Percentiles rank a stretch among this genome's conserved stretches.
phyloP scores from a whole-genome alignment of 2,329 filamentous ascomycete species.

The Ophiostoma sp. region DNA sequence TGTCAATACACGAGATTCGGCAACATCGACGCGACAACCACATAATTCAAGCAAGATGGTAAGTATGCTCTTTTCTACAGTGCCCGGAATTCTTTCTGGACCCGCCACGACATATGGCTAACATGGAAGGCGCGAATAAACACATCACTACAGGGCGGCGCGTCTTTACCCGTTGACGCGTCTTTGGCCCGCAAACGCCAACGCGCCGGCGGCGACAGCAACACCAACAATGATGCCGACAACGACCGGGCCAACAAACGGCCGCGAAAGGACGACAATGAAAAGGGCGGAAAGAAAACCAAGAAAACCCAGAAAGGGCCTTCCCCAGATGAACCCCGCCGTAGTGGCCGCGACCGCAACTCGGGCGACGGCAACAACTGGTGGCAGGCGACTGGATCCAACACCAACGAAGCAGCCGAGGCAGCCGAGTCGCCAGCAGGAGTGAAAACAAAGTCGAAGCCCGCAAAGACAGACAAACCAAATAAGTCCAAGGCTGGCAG shows the following conservation, averaged over 20 bases:
- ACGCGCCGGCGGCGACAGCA: slow-evolving; percentile 5
- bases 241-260: slow-evolving; percentile 19
- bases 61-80: not conserved
- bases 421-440: not conserved
- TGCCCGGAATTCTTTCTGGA: not conserved
- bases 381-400: slow-evolving; percentile 7
- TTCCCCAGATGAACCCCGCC: slow-evolving; percentile 13
- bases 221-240: slow-evolving; percentile 6
- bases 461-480: not conserved
- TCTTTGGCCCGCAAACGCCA: not conserved
- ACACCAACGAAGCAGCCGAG: not conserved
- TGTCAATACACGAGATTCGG: not conserved
- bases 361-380: slow-evolving; percentile 22
- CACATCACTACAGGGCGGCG: slow-evolving; percentile 17
- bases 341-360: slow-evolving; percentile 27
- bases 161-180: slow-evolving; percentile 8
- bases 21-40: slow-evolving; percentile 11
- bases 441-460: not conserved
- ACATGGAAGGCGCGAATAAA: slow-evolving; percentile 21
- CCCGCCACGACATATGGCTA: not conserved
- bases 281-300: not conserved
- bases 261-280: not conserved
- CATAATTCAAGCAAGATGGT: not conserved
- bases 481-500: not conserved
- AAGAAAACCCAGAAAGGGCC: not conserved